Percentiles rank a stretch among this genome's conserved stretches.
Conservation (phyloP, 192 early-diverging fungal species). For the Coemansia sp. region DNA sequence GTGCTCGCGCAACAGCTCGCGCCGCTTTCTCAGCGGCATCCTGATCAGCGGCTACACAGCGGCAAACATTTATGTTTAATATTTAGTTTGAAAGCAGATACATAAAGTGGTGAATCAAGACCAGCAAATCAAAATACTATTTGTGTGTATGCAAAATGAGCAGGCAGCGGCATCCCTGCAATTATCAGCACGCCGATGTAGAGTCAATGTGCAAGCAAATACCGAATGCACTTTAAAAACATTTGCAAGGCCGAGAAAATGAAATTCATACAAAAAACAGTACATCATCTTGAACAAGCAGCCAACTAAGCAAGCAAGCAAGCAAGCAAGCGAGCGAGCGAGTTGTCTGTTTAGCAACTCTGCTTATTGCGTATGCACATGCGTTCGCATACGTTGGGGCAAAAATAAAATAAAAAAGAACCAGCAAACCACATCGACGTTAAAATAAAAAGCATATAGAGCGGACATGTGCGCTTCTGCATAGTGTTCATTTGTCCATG, state of each 20-base stretch:
- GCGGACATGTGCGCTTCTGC: too few species aligned
- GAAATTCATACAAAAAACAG: background rate
- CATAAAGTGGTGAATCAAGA: too few species aligned
- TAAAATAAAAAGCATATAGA: slow-evolving; percentile 6
- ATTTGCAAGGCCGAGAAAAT: slow-evolving; percentile 5
- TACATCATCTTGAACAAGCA: slow-evolving; percentile 1
- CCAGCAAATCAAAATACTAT: too few species aligned
- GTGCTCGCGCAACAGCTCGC: slow-evolving; percentile 62
- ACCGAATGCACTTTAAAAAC: slow-evolving; percentile 3
- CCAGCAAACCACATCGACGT: slow-evolving; percentile 2
- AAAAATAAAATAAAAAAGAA: background rate
- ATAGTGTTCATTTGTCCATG: too few species aligned
- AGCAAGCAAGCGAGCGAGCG: too few species aligned
- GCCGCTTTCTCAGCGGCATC: slow-evolving; percentile 69
- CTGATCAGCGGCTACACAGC: slow-evolving; percentile 64
- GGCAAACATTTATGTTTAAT: too few species aligned
- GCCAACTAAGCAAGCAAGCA: too few species aligned
- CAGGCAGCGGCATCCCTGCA: too few species aligned
- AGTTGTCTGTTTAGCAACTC: too few species aligned
- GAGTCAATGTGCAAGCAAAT: background rate
- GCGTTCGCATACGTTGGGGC: background rate
- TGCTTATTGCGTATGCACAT: too few species aligned
- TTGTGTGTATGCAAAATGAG: too few species aligned
- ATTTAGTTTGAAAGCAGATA: too few species aligned
- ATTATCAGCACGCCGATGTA: background rate